These are phyloP conservation scores for Linnemannia schmuckeri DNA, from an alignment of 192 early-diverging fungal species.

Conservation along the genomic window DNA sequence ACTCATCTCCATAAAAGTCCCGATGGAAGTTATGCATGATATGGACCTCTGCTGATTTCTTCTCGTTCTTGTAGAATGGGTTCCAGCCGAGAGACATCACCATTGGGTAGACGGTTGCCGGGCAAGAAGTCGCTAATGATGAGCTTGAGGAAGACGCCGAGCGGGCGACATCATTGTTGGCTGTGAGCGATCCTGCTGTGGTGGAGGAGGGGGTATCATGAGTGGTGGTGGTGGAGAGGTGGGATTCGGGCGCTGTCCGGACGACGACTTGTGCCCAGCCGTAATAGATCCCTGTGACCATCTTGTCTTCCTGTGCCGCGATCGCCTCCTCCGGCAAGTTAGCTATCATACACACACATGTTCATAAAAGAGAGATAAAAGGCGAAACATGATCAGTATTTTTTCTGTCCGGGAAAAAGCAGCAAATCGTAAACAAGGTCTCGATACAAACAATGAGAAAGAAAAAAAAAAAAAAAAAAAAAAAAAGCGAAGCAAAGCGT, in stretches of 20 bases:
- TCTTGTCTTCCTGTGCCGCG: conserved; percentile 66
- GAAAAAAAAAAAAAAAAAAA: not conserved
- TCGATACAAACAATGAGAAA: not conserved
- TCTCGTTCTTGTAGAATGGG: conserved; percentile 98
- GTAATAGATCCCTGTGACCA: conserved; percentile 93
- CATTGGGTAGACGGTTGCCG: conserved; percentile 85
- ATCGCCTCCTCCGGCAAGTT: conserved; percentile 89
- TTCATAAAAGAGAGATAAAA: not conserved
- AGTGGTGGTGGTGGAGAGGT: not conserved
- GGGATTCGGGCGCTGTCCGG: conserved; percentile 24
- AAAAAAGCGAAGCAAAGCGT: conserved; percentile 14
- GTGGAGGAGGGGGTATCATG: not conserved
- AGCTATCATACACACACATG: conserved; percentile 64
- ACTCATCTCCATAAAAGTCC: conserved; percentile 93
- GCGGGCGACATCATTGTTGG: not conserved
- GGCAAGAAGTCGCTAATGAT: conserved; percentile 38
- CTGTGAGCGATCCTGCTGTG: not conserved
- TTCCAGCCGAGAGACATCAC: conserved; percentile 99
- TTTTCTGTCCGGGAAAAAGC: not conserved
- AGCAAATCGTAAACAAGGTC: not conserved
- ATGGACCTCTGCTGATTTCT: conserved; percentile 97
- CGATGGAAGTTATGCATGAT: conserved; percentile 87
- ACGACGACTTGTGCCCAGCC: conserved; percentile 90
- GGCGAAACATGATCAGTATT: not conserved
- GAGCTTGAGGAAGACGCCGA: conserved; percentile 31